phyloP scores from a whole-genome alignment of 75 land plant genomes.

The Selaginella tamariscina region DNA sequence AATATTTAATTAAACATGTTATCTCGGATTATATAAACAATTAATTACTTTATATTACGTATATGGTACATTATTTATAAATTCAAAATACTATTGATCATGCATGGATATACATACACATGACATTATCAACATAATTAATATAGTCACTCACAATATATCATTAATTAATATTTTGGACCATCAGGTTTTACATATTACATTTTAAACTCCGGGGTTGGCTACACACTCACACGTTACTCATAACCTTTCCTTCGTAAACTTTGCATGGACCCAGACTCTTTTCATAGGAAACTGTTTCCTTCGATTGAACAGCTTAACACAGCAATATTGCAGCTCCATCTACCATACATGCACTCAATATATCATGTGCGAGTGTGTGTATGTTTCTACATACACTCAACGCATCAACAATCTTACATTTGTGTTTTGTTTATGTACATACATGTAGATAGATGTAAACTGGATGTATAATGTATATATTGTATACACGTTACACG shows the following conservation, averaged over 20 bases:
- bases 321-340: conserved; percentile 84
- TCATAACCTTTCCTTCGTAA: conserved; percentile 38
- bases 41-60: too few species aligned
- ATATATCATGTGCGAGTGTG: not conserved
- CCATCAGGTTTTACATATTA: too few species aligned
- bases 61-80: too few species aligned
- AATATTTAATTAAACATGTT: too few species aligned
- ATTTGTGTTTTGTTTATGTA: not conserved
- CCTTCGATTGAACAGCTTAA: conserved; percentile 52
- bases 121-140: too few species aligned
- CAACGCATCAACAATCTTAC: conserved; percentile 2
- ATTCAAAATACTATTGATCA: too few species aligned
- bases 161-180: too few species aligned
- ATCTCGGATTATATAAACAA: too few species aligned
- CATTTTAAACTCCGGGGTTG: too few species aligned
- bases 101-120: too few species aligned
- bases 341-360: conserved; percentile 22
- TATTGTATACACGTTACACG: not conserved
- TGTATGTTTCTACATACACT: not conserved
- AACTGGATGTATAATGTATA: not conserved
- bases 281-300: conserved; percentile 69
- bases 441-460: not conserved
- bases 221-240: not conserved
- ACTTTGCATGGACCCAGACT: conserved; percentile 95
- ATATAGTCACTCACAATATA: too few species aligned